phyloP scores from a whole-genome alignment of 257 asterid species.

The Primulina eburnea region DNA sequence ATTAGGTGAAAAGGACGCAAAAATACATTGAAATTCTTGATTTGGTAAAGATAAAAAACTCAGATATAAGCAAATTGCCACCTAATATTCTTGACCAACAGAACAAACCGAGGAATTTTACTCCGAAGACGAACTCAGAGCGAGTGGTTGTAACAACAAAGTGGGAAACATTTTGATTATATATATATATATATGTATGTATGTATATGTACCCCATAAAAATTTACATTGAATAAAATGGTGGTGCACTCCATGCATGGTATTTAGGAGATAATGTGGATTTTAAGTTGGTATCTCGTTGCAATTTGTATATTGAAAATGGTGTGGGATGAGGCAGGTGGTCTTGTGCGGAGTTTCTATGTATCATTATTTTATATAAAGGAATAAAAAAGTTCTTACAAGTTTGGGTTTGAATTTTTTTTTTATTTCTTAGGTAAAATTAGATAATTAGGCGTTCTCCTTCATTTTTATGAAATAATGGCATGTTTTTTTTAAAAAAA shows the following conservation, averaged over 20 bases:
- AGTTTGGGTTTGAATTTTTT: too few species aligned
- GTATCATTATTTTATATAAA: too few species aligned
- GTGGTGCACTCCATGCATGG: constrained; percentile 15
- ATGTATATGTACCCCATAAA: too few species aligned
- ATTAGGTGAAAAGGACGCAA: constrained; percentile 83
- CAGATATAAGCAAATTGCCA: constrained; percentile 34
- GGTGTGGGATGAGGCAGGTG: constrained; percentile 4
- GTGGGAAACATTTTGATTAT: constrained; percentile 73
- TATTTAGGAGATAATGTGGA: constrained; percentile 21
- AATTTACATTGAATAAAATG: not conserved
- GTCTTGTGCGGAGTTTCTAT: too few species aligned
- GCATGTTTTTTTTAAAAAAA: too few species aligned
- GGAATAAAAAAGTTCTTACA: too few species aligned
- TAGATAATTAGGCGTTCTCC: too few species aligned
- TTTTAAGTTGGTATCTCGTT: constrained; percentile 15
- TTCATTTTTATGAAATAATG: too few species aligned
- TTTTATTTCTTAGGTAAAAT: too few species aligned
- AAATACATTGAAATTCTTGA: constrained; percentile 81
- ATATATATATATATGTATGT: too few species aligned
- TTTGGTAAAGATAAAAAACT: constrained; percentile 54
- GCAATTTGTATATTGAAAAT: constrained; percentile 20
- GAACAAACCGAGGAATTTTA: constrained; percentile 32
- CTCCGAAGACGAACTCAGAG: constrained; percentile 25
- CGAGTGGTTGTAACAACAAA: constrained; percentile 37
- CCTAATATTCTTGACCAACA: constrained; percentile 26